These are phyloP conservation scores for Trypanosoma vivax DNA, from an alignment of 208 protist genomes.

Conservation along the genomic window DNA sequence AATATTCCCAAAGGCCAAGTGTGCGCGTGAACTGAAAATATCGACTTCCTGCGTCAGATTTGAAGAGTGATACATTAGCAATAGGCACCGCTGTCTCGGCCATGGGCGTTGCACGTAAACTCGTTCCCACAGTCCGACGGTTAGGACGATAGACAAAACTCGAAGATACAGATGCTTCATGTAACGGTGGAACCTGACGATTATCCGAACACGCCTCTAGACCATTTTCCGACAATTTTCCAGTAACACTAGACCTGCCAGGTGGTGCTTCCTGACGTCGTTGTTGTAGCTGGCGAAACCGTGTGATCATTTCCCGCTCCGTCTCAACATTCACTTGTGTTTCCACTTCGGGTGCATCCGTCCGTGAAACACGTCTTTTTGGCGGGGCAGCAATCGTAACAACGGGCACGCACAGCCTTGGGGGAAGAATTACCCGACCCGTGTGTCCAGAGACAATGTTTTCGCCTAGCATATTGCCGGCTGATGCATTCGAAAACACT, in stretches of 20 bases:
- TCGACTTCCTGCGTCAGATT: constrained; percentile 4
- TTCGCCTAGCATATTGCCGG: background rate
- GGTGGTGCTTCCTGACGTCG: background rate
- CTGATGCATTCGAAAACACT: constrained; percentile 23
- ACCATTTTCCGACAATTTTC: background rate
- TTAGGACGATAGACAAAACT: background rate
- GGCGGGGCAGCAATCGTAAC: constrained; percentile 5
- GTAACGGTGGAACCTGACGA: background rate
- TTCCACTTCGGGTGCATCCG: background rate
- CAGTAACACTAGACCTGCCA: background rate
- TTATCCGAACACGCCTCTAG: background rate
- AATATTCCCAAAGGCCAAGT: constrained; percentile 6
- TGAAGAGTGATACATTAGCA: constrained; percentile 17
- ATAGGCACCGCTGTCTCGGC: constrained; percentile 13
- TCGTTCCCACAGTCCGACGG: background rate
- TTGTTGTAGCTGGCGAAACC: constrained; percentile 5
- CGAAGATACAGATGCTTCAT: background rate
- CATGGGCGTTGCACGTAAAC: background rate
- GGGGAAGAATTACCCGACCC: background rate
- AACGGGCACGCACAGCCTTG: constrained; percentile 4
- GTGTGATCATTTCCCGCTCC: constrained; percentile 4
- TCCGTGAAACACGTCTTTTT: background rate
- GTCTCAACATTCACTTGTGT: constrained; percentile 9
- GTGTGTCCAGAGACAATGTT: background rate
- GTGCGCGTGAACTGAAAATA: constrained; percentile 11